A percentile compares a stretch with the other conserved stretches of the same genome.
phyloP scores from a whole-genome alignment of 345 rosid genomes.

The Boechera stricta region DNA sequence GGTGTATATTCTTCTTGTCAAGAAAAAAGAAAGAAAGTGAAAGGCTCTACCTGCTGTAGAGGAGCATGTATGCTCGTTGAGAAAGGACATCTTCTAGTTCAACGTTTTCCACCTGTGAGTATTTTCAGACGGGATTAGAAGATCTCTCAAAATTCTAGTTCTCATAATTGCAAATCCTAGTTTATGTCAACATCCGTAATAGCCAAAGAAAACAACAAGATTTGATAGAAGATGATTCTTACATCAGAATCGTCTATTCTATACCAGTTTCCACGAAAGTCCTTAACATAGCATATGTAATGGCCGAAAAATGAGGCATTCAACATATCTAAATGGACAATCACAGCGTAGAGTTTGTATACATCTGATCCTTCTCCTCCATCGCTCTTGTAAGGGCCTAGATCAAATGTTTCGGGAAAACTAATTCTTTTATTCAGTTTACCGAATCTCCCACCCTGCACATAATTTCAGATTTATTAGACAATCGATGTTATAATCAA shows the following conservation, averaged over 20 bases:
- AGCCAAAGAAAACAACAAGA: conserved; percentile 4
- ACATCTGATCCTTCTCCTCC: conserved; percentile 70
- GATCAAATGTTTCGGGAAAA: conserved; percentile 85
- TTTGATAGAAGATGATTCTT: conserved; percentile 19
- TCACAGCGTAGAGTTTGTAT: conserved; percentile 90
- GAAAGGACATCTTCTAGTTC: conserved; percentile 92
- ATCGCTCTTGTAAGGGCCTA: conserved; percentile 84
- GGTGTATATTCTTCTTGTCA: background rate
- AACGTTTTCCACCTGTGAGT: conserved; percentile 67
- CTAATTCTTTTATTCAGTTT: conserved; percentile 94
- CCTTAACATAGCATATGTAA: conserved; percentile 88
- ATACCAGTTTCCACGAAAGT: conserved; percentile 85
- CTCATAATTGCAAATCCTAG: background rate
- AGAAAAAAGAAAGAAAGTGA: too few species aligned
- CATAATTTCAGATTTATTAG: conserved; percentile 35
- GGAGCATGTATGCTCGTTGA: conserved; percentile 93
- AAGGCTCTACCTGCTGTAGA: conserved; percentile 75
- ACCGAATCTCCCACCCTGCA: conserved; percentile 95
- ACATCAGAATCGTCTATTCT: conserved; percentile 91
- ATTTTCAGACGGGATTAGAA: conserved; percentile 1
- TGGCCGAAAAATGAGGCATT: conserved; percentile 98
- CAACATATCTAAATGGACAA: conserved; percentile 93
- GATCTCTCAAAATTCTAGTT: background rate
- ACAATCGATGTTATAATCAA: background rate
- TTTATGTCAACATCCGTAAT: background rate